Conservation (phyloP, 768 basidiomycete genomes). For the Podaxis carcinomalis region DNA sequence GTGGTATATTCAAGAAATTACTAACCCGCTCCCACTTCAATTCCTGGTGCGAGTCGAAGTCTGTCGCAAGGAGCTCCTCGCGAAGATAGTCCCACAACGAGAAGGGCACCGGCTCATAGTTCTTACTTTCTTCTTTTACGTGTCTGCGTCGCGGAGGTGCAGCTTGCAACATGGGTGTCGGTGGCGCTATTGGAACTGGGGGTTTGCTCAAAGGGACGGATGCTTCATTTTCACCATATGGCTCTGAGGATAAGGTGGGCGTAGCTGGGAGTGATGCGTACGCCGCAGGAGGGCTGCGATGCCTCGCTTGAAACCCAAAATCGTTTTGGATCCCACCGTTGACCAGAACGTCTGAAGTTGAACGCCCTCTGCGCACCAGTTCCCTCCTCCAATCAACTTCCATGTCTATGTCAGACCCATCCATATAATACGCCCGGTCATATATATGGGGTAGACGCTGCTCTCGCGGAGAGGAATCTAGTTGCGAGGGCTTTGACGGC, state of each 20-base stretch:
- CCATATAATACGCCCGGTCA: conserved; percentile 2
- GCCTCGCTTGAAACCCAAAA: neutral
- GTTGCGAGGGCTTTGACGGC: neutral
- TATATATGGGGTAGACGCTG: neutral
- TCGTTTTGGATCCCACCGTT: neutral
- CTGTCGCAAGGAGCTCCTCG: conserved; percentile 86
- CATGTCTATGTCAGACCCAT: conserved; percentile 1
- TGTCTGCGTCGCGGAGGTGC: conserved; percentile 19
- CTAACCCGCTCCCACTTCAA: conserved; percentile 94
- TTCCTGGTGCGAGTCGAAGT: conserved; percentile 92
- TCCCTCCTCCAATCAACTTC: conserved; percentile 5
- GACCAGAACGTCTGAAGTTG: neutral
- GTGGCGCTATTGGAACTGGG: conserved; percentile 14
- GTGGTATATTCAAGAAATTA: conserved; percentile 90
- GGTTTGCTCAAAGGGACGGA: conserved; percentile 29
- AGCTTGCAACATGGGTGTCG: conserved; percentile 16
- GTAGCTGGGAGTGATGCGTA: conserved; percentile 76
- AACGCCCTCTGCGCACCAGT: neutral
- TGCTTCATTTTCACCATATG: conserved; percentile 18
- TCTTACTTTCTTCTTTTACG: conserved; percentile 1
- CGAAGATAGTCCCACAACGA: conserved; percentile 91
- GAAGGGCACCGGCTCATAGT: conserved; percentile 42
- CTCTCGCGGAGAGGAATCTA: neutral
- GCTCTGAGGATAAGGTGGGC: conserved; percentile 51
- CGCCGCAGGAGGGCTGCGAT: conserved; percentile 33